These are phyloP conservation scores for Pyrus pyrifolia DNA, from an alignment of 306 rosid species.

Conservation along the genomic window DNA sequence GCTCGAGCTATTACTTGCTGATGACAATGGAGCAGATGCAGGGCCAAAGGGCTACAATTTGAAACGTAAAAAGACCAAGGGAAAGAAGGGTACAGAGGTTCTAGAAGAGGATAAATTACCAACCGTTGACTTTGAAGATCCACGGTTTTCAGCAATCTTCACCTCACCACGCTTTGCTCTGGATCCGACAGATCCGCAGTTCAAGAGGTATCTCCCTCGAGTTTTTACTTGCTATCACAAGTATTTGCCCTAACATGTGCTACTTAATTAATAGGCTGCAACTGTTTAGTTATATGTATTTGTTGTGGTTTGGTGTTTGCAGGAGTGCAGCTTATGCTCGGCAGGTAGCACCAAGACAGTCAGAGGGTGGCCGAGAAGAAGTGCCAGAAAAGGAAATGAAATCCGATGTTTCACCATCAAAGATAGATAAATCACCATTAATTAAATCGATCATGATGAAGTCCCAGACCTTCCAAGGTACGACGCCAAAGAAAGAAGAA, in stretches of 20 bases:
- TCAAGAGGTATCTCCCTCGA: constrained; percentile 56
- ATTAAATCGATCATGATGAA: constrained; percentile 72
- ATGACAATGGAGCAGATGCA: constrained; percentile 51
- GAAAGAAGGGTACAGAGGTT: constrained; percentile 55
- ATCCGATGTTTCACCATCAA: constrained; percentile 20
- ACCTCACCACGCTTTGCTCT: constrained; percentile 49
- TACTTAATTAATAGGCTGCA: background rate
- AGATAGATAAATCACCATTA: constrained; percentile 42
- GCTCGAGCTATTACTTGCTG: constrained; percentile 91
- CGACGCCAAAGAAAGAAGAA: constrained; percentile 23
- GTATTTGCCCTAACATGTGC: background rate
- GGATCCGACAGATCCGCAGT: constrained; percentile 88
- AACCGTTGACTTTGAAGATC: constrained; percentile 46
- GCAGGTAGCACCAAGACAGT: constrained; percentile 48
- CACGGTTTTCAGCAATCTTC: constrained; percentile 67
- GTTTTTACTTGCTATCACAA: background rate
- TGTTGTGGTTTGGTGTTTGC: constrained; percentile 24
- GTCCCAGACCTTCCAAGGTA: constrained; percentile 34
- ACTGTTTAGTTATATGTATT: constrained; percentile 10
- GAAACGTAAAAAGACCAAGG: constrained; percentile 55
- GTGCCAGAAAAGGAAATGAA: constrained; percentile 29
- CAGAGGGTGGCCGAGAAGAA: constrained; percentile 29
- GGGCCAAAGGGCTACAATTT: constrained; percentile 66
- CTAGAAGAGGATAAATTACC: constrained; percentile 68
- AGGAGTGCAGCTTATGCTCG: constrained; percentile 68